Evolutionary conservation across 805 yeast genomes (phyloP).

Genomic region (Kuraishia borneana): DNA sequence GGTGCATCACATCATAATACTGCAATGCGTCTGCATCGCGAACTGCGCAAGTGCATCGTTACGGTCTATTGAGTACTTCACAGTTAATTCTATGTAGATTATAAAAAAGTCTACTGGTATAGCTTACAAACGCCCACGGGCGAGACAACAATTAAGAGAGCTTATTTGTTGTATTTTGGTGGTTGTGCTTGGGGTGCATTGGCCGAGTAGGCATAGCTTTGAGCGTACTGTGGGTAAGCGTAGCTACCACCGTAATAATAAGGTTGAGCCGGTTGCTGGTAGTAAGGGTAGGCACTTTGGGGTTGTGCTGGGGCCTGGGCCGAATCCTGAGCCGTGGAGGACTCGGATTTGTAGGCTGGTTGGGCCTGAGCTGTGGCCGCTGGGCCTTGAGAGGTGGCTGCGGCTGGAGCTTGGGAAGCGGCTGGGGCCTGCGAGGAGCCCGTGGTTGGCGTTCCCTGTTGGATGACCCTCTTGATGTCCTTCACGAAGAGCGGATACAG

Average conservation of each 20-base stretch:
- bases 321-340: neutral
- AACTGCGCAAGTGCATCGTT: no score
- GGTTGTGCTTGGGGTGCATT: conserved; percentile 2
- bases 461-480: conserved; percentile 41
- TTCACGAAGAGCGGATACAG: conserved; percentile 52
- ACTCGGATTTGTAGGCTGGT: neutral
- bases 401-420: conserved; percentile 14
- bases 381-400: conserved; percentile 3
- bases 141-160: neutral
- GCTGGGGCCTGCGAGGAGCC: conserved; percentile 4
- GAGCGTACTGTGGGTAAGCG: conserved; percentile 3
- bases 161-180: conserved; percentile 1
- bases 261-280: conserved; percentile 3
- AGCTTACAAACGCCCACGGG: neutral
- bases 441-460: conserved; percentile 21
- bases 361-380: conserved; percentile 3
- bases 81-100: neutral
- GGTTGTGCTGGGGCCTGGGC: neutral
- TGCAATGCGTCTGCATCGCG: no score
- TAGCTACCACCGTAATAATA: conserved; percentile 4
- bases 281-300: conserved; percentile 2
- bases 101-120: neutral
- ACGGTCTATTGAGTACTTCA: no score
- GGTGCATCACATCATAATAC: no score
- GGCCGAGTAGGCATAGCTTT: conserved; percentile 1